Percentiles rank a stretch among this genome's conserved stretches.
These are phyloP conservation scores for Rhodotorula sphaerocarpa DNA, from an alignment of 768 basidiomycete species.

Conservation along the genomic window DNA sequence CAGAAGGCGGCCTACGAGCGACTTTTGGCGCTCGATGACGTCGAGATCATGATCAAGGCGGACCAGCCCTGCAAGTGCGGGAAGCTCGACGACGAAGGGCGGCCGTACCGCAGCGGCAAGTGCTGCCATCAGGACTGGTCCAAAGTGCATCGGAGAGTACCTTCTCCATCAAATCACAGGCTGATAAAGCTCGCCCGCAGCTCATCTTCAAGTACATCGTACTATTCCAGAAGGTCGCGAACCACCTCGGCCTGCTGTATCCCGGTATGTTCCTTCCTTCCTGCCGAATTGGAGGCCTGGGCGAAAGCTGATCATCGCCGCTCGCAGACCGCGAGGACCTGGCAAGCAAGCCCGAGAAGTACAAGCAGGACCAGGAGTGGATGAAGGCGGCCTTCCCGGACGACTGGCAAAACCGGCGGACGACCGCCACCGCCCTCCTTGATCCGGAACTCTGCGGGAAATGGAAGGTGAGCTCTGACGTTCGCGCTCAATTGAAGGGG, in stretches of 20 bases:
- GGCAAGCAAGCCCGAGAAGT: conserved; percentile 61
- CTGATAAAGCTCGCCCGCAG: not conserved
- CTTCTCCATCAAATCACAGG: too few species aligned
- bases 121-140: conserved; percentile 49
- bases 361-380: conserved; percentile 55
- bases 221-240: conserved; percentile 75
- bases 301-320: too few species aligned
- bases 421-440: conserved; percentile 59
- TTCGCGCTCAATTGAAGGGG: too few species aligned
- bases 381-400: conserved; percentile 60
- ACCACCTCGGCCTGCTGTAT: conserved; percentile 77
- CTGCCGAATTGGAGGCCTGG: too few species aligned
- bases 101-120: conserved; percentile 53
- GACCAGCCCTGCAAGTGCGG: conserved; percentile 65
- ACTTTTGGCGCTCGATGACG: conserved; percentile 48
- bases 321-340: conserved; percentile 50
- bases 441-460: conserved; percentile 68
- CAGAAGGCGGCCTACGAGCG: conserved; percentile 54
- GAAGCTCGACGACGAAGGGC: conserved; percentile 16
- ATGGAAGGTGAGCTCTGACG: conserved; percentile 53
- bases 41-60: conserved; percentile 64
- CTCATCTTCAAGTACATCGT: conserved; percentile 66
- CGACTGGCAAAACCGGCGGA: conserved; percentile 42
- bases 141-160: conserved; percentile 1
- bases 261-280: conserved; percentile 52